Evolutionary conservation across 805 yeast genomes (phyloP).

Genomic region (Debaryomyces prosopidis): DNA sequence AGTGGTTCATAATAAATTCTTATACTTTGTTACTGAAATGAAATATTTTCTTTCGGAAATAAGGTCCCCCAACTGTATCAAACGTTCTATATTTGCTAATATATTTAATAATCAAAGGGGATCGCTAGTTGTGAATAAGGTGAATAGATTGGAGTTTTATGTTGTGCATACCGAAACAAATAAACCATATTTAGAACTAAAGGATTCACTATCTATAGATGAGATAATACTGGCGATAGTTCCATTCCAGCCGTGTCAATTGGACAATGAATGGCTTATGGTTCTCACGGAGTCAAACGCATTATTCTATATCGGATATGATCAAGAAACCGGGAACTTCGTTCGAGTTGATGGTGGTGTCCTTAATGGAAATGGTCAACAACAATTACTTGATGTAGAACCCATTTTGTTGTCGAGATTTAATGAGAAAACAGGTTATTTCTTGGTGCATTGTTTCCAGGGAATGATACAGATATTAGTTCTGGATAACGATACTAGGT

Average conservation of each 20-base stretch:
- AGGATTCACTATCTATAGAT: conserved; percentile 13
- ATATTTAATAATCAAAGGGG: conserved; percentile 5
- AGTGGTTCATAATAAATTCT: too few relatives aligned
- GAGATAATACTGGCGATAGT: conserved; percentile 12
- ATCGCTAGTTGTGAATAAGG: conserved; percentile 12
- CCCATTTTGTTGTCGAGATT: conserved; percentile 19
- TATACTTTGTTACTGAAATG: conserved; percentile 5
- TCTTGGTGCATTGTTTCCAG: conserved; percentile 22
- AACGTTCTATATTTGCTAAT: conserved; percentile 12
- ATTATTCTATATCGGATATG: conserved; percentile 11
- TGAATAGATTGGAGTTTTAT: conserved; percentile 15
- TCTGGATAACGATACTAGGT: conserved; percentile 7
- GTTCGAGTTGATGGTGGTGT: conserved; percentile 5
- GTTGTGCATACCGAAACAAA: neutral
- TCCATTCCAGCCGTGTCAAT: conserved; percentile 9
- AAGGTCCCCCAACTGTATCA: conserved; percentile 13
- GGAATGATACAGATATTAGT: conserved; percentile 15
- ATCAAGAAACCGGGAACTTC: conserved; percentile 6
- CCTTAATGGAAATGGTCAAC: conserved; percentile 23
- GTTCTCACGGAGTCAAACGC: conserved; percentile 12
- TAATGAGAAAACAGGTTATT: conserved; percentile 6
- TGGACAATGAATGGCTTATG: conserved; percentile 12
- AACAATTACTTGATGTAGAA: conserved; percentile 19
- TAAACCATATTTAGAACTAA: conserved; percentile 1
- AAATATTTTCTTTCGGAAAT: conserved; percentile 20